Percentiles rank a stretch among this genome's conserved stretches.
These are phyloP conservation scores for Cladophialophora psammophila DNA, from an alignment of 2,329 filamentous ascomycete species.

Conservation along the genomic window DNA sequence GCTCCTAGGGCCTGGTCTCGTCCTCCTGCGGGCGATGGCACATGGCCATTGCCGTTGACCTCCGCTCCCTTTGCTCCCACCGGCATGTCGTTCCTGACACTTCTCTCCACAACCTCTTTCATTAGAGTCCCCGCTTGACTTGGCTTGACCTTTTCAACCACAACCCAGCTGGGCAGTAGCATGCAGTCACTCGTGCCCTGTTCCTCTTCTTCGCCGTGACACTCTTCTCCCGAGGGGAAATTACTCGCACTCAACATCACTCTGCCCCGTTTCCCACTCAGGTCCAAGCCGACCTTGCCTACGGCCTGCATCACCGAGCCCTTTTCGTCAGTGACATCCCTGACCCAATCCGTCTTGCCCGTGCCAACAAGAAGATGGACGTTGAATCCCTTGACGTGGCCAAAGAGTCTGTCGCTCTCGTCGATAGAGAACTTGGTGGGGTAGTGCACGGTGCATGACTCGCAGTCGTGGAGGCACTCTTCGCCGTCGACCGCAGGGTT, in stretches of 20 bases:
- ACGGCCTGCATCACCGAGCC: slow-evolving; percentile 84
- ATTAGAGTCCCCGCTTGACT: slow-evolving; percentile 36
- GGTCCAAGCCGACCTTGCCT: slow-evolving; percentile 51
- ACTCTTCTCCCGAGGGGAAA: slow-evolving; percentile 32
- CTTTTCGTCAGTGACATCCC: slow-evolving; percentile 86
- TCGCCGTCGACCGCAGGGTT: slow-evolving; percentile 82
- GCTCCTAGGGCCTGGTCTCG: background rate
- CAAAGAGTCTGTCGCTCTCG: slow-evolving; percentile 79
- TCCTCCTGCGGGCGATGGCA: background rate
- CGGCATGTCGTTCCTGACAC: slow-evolving; percentile 32
- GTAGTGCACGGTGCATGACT: slow-evolving; percentile 78
- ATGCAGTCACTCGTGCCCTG: slow-evolving; percentile 36
- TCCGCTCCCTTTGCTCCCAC: slow-evolving; percentile 9
- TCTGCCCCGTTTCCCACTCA: slow-evolving; percentile 33
- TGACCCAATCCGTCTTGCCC: slow-evolving; percentile 94
- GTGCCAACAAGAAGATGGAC: slow-evolving; percentile 92
- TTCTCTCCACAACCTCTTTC: slow-evolving; percentile 35
- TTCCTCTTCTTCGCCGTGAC: slow-evolving; percentile 22
- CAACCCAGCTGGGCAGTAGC: slow-evolving; percentile 38
- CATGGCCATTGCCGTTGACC: slow-evolving; percentile 5
- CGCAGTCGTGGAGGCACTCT: slow-evolving; percentile 87
- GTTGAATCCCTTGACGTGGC: slow-evolving; percentile 83
- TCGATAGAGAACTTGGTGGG: slow-evolving; percentile 78
- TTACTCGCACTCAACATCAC: slow-evolving; percentile 40
- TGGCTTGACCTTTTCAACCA: slow-evolving; percentile 38